phyloP scores from a whole-genome alignment of 169 alveolate genomes.

The Cryptosporidium tyzzeri region DNA sequence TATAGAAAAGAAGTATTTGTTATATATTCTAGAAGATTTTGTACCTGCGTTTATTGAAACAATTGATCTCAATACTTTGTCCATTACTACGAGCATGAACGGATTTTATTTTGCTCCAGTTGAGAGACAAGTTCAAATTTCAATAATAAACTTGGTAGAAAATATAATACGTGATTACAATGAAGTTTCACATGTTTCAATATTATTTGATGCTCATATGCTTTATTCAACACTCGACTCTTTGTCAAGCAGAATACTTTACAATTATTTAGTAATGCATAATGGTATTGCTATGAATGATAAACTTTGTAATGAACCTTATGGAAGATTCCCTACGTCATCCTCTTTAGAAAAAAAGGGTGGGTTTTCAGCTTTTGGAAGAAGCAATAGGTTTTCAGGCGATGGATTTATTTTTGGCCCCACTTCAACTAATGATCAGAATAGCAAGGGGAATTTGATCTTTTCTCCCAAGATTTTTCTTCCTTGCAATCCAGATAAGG shows the following conservation, averaged over 20 bases:
- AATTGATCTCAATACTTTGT: conserved; percentile 43
- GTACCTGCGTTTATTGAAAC: conserved; percentile 69
- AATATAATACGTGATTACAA: background rate
- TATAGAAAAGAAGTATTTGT: conserved; percentile 8
- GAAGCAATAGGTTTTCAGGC: conserved; percentile 18
- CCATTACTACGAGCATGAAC: conserved; percentile 36
- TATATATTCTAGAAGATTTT: conserved; percentile 44
- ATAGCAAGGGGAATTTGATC: conserved; percentile 9
- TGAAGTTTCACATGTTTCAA: conserved; percentile 18
- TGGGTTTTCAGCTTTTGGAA: conserved; percentile 60
- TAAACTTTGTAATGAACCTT: conserved; percentile 61
- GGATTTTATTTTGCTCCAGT: conserved; percentile 75
- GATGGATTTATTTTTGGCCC: conserved; percentile 68
- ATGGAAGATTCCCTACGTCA: conserved; percentile 53
- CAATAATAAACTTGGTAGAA: conserved; percentile 61
- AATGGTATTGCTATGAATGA: conserved; percentile 73
- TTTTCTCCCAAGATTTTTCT: conserved; percentile 61
- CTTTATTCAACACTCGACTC: conserved; percentile 42
- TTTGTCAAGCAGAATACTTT: conserved; percentile 36
- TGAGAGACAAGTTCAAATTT: conserved; percentile 56
- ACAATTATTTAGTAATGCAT: conserved; percentile 61
- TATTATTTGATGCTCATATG: conserved; percentile 71
- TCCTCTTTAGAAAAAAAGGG: background rate
- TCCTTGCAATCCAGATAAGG: conserved; percentile 1
- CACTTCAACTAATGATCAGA: background rate